Evolutionary conservation across 495 filamentous ascomycete species (phyloP), one percentile per base, ranked within the genome.

Genomic region (Podospora anserina): DNA sequence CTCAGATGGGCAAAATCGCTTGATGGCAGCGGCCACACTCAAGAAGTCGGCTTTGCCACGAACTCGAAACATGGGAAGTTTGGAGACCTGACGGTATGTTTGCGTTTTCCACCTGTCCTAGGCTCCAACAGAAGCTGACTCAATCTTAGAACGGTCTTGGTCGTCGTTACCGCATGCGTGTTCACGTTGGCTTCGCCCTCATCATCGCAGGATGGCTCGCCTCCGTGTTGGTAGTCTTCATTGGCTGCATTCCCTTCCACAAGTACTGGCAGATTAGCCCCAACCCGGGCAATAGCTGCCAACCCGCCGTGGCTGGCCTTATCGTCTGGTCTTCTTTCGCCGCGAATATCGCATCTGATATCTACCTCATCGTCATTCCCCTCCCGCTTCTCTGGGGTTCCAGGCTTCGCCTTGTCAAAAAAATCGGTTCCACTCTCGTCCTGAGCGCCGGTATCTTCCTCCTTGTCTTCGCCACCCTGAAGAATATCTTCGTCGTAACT

Each of bases 21-120:
- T 86, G 84, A 93, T 78, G 0, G 89, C 71, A 3, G 78, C 70
- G 57, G 86, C 87, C 58, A 88, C 88, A 57, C 78, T 81, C 57
- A 86, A 84, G 60, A 93, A 84, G n/a, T 87, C 85, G 56, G 80
- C 78, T 60, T 84, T 87, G 13, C 88, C 88, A 19, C 90, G 84
- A 20, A 82, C 82, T 59, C 85, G 83, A 68, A 89, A 88, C 72
- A 89, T 88, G 39, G 86, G 84, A 1, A 91, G 74, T 20, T 82
- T 87, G 66, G 20, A 23, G 20, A 23, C 1, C 20, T 89, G 30
- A 87, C 85, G 56, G 85, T 39, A 39, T 39, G 34, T 11, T 6
- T 39, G 5, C 1, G 6, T 11, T 11, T 11, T 39, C 20, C 20
- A 1, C 20, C 20, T 23, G 6, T 6, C 11, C 34, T 39, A 6